Conservation (phyloP, 1,284 basidiomycete genomes). For the Cryptococcus depauperatus region DNA sequence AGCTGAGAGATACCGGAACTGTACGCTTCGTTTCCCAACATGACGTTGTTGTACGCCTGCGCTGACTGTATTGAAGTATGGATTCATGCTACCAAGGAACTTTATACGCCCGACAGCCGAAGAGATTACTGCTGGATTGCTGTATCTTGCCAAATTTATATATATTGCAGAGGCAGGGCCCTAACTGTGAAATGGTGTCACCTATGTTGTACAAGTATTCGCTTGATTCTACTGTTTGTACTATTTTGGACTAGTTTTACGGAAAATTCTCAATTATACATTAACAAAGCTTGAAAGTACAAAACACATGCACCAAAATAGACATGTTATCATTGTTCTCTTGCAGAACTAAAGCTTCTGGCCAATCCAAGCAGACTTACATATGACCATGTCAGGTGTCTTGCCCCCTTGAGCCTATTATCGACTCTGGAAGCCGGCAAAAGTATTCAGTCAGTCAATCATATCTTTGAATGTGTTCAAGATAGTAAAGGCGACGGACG, state of each 20-base stretch:
- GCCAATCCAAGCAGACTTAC: slow-evolving; percentile 33
- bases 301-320: background rate
- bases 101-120: slow-evolving; percentile 71
- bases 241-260: background rate
- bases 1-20: slow-evolving; percentile 73
- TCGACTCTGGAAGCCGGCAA: slow-evolving; percentile 12
- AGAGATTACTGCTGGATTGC: slow-evolving; percentile 59
- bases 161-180: slow-evolving; percentile 39
- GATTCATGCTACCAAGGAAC: slow-evolving; percentile 63
- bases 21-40: slow-evolving; percentile 50
- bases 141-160: slow-evolving; percentile 63
- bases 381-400: slow-evolving; percentile 46
- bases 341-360: too few species aligned
- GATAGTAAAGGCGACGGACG: too few species aligned
- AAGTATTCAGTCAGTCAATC: background rate
- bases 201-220: background rate
- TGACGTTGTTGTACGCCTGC: background rate
- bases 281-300: background rate
- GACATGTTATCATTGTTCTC: too few species aligned
- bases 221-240: background rate
- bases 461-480: too few species aligned
- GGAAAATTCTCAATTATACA: background rate
- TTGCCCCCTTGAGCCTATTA: slow-evolving; percentile 35
- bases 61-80: too few species aligned
- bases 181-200: background rate